Evolutionary conservation across 257 asterid species (phyloP), one percentile per base, ranked within the genome.

Genomic region (Ligustrum vulgare): DNA sequence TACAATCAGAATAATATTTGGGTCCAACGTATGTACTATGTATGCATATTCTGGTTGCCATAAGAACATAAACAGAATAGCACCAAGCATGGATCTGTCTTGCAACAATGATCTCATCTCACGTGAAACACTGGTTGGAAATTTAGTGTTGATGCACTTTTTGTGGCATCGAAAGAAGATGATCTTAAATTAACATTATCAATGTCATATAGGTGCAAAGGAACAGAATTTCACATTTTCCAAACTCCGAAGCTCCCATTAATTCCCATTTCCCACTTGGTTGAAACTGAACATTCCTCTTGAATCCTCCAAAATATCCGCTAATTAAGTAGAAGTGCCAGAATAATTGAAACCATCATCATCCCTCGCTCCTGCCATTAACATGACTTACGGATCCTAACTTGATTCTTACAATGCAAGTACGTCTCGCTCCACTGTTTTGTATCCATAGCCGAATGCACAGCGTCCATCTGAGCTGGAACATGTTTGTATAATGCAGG

Each of bases 181-280:
- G 68, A 74, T 69, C 67, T 70, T n/a, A 67, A 45, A 33, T 28
- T 16, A 22, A 20, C 22, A 12, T 41, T 25, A 45, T 66, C 33
- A 68, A 37, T 28, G 1, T 28, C 31, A 65, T 41, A 11, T 63
- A 15, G 7, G 65, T 49, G 45, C 49, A 71, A 72, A 54, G 37
- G 67, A 60, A 63, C 67, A 58, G 73, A 80, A 80, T 39, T 74
- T 80, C 73, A 36, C 56, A 72, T 70, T 78, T 75, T 22, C 68
- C 85, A 47, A 68, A 51, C 75, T 60, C 41, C 0, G 37, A 34
- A 36, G 41, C 10, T 36, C 43, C 2, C 56, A 16, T 67, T 71
- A 25, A 33, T 32, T 16, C 63, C 72, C 60, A 43, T 56, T 70
- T 71, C 74, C 67, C 56, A 28, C 60, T 49, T 18, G 68, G 72